A percentile compares a stretch with the other conserved stretches of the same genome.
Evolutionary conservation across 2,329 filamentous ascomycete species (phyloP).

Genomic region (Epichloe scottii): DNA sequence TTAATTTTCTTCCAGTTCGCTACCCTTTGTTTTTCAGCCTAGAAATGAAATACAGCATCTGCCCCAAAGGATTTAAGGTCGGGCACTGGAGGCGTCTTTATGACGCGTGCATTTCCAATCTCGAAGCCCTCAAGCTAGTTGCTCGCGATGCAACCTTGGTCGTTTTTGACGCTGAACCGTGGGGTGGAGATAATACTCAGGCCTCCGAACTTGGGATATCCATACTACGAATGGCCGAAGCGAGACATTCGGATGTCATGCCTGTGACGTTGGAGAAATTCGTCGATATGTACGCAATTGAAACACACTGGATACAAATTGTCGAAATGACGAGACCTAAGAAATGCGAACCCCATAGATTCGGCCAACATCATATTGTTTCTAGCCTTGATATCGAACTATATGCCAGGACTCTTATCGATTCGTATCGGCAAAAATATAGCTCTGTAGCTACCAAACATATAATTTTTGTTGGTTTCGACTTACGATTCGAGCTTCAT

Average conservation of each 20-base stretch:
- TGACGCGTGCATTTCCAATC: not conserved
- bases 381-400: not conserved
- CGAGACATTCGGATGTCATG: not conserved
- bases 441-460: not conserved
- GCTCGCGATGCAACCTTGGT: not conserved
- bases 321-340: not conserved
- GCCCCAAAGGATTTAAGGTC: not conserved
- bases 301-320: not conserved
- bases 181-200: not conserved
- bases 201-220: not conserved
- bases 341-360: not conserved
- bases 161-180: not conserved
- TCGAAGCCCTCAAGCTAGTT: not conserved
- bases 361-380: not conserved
- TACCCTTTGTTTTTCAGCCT: not conserved
- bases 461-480: not conserved
- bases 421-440: not conserved
- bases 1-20: not conserved
- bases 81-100: not conserved
- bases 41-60: not conserved
- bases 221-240: not conserved
- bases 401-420: not conserved
- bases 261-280: not conserved
- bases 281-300: not conserved
- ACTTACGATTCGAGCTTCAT: not conserved